Percentiles rank a stretch among this genome's conserved stretches.
Evolutionary conservation across 139 green algal species (phyloP).

Genomic region (Astrephomene gubernaculifera): DNA sequence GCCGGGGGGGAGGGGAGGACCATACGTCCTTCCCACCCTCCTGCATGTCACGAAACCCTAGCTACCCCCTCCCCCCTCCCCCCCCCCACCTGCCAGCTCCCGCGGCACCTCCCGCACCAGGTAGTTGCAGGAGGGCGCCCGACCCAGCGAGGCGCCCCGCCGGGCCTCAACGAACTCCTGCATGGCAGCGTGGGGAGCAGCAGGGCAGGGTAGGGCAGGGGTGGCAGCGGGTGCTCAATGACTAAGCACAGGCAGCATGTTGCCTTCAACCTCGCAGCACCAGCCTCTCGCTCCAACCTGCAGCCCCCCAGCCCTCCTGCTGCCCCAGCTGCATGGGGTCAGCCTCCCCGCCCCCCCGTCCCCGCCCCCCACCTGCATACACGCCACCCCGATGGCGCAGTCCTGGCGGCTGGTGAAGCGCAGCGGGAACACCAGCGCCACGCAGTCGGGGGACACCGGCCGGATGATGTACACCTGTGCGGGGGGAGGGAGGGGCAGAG

Average conservation of each 20-base stretch:
- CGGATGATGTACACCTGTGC: constrained; percentile 32
- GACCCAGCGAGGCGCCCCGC: constrained; percentile 22
- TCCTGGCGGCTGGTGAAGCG: constrained; percentile 38
- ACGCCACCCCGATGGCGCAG: constrained; percentile 30
- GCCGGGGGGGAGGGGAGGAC: neutral
- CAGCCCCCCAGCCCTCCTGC: neutral
- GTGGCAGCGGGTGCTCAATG: neutral
- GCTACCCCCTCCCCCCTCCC: neutral
- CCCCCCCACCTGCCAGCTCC: constrained; percentile 27
- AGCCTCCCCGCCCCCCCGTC: neutral
- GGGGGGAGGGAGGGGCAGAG: neutral
- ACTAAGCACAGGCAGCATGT: too few relatives aligned
- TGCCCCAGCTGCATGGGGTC: neutral
- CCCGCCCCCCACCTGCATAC: constrained; percentile 6
- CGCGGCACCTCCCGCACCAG: neutral
- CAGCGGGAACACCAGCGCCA: constrained; percentile 33
- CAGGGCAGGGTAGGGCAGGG: neutral
- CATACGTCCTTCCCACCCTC: neutral
- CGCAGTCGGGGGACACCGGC: neutral
- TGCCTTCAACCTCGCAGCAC: too few relatives aligned
- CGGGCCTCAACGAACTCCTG: constrained; percentile 41
- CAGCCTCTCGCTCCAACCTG: neutral
- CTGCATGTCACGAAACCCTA: neutral
- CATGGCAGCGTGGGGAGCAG: neutral
- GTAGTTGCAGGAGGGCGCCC: constrained; percentile 20